Evolutionary conservation across 202 grass and related monocot species (phyloP).

Genomic region (Hordeum pubiflorum): DNA sequence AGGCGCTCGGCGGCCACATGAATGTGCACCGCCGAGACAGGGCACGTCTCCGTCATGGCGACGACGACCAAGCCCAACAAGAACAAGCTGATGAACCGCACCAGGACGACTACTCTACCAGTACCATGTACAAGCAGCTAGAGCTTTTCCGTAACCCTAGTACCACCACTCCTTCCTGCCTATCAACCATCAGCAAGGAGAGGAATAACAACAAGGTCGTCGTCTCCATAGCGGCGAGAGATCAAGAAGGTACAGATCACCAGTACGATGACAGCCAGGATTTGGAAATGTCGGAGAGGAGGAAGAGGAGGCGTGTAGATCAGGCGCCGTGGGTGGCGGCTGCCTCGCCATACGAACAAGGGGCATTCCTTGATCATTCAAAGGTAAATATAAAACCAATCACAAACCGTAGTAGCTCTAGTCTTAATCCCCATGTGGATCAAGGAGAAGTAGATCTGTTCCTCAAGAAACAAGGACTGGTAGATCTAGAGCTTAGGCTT

Average conservation of each 20-base stretch:
- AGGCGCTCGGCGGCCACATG: slow-evolving; percentile 84
- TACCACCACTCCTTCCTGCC: neutral
- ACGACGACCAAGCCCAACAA: neutral
- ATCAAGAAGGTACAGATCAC: slow-evolving; percentile 21
- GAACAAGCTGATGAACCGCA: neutral
- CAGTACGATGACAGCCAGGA: neutral
- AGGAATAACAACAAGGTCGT: slow-evolving; percentile 10
- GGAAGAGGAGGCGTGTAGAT: slow-evolving; percentile 41
- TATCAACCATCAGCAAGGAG: slow-evolving; percentile 23
- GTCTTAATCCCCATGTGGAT: neutral
- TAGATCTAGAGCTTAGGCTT: slow-evolving; percentile 83
- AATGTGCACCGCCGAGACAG: slow-evolving; percentile 73
- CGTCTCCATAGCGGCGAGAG: neutral
- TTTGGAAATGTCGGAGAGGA: neutral
- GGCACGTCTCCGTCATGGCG: slow-evolving; percentile 38
- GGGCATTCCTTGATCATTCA: neutral
- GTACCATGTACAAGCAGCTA: neutral
- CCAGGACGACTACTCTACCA: neutral
- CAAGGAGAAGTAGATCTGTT: neutral
- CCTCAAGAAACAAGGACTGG: slow-evolving; percentile 22
- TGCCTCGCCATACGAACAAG: neutral
- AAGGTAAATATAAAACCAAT: slow-evolving; percentile 18
- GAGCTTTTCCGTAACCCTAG: neutral
- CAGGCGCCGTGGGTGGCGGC: neutral
- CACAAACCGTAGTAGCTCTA: slow-evolving; percentile 28